These are phyloP conservation scores for Furcasterigmium sp. DNA, from an alignment of 2,329 filamentous ascomycete genomes.

Conservation along the genomic window DNA sequence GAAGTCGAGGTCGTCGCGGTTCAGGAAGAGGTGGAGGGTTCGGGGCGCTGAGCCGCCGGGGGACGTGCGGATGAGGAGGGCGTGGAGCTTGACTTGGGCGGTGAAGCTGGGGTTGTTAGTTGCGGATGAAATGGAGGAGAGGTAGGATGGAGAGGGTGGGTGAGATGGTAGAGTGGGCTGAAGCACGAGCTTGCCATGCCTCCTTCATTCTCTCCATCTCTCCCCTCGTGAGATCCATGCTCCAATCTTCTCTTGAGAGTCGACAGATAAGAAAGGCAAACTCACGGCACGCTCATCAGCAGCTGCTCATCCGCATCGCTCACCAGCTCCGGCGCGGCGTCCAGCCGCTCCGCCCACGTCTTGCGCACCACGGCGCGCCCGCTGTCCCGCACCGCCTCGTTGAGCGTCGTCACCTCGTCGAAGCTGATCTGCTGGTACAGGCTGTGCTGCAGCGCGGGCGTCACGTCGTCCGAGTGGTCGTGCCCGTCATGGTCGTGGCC, in stretches of 20 bases:
- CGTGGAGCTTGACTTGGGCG: slow-evolving; percentile 87
- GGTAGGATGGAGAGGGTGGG: too few species aligned
- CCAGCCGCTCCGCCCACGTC: slow-evolving; percentile 79
- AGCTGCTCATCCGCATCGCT: slow-evolving; percentile 91
- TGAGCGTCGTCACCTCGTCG: slow-evolving; percentile 75
- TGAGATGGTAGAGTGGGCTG: not conserved
- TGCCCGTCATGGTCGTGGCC: slow-evolving; percentile 56
- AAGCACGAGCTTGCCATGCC: too few species aligned
- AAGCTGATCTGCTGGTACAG: slow-evolving; percentile 93
- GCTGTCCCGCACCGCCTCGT: slow-evolving; percentile 65
- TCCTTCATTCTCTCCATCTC: too few species aligned
- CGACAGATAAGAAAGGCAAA: too few species aligned
- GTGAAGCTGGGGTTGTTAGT: slow-evolving; percentile 61
- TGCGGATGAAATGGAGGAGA: not conserved
- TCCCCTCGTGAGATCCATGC: too few species aligned
- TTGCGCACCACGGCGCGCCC: slow-evolving; percentile 80
- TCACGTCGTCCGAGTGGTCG: slow-evolving; percentile 89
- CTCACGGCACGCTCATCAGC: slow-evolving; percentile 85
- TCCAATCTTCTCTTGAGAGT: too few species aligned
- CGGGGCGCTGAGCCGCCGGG: slow-evolving; percentile 65
- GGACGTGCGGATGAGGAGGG: slow-evolving; percentile 79
- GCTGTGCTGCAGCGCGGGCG: slow-evolving; percentile 82
- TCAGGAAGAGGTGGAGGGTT: slow-evolving; percentile 83
- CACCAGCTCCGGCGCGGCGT: slow-evolving; percentile 66
- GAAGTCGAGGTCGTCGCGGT: slow-evolving; percentile 86